These are phyloP conservation scores for Fusarium sp. DNA, from an alignment of 2,329 filamentous ascomycete species.

Conservation along the genomic window DNA sequence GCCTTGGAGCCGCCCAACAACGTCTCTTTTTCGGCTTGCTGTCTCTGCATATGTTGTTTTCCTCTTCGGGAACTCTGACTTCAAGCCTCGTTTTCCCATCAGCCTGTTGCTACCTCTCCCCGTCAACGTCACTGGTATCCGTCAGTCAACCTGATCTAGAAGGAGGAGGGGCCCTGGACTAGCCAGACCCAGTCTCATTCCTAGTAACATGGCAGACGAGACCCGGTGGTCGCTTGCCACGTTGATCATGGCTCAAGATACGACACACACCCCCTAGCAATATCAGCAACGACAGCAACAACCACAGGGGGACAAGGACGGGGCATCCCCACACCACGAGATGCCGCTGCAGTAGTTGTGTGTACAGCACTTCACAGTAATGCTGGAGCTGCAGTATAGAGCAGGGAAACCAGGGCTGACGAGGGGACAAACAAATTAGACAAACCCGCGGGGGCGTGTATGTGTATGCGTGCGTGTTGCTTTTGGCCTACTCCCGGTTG, in stretches of 20 bases:
- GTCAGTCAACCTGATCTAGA: conserved; percentile 7
- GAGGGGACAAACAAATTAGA: conserved; percentile 32
- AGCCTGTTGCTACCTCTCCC: neutral
- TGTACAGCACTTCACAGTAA: conserved; percentile 39
- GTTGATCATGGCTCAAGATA: conserved; percentile 51
- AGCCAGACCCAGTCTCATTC: conserved; percentile 8
- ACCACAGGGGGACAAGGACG: conserved; percentile 35
- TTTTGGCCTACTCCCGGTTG: conserved; percentile 31
- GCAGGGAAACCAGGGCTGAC: conserved; percentile 40
- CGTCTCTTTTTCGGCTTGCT: conserved; percentile 8
- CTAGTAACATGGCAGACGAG: conserved; percentile 24
- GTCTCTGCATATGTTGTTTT: conserved; percentile 12
- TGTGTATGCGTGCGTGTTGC: conserved; percentile 32
- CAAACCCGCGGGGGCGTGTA: conserved; percentile 36
- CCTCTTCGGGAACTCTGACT: neutral
- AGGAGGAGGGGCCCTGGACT: conserved; percentile 10
- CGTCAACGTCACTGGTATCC: conserved; percentile 3
- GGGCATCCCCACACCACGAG: conserved; percentile 46
- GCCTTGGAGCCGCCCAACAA: conserved; percentile 18
- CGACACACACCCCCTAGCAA: conserved; percentile 39
- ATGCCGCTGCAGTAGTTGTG: conserved; percentile 41
- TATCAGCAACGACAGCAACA: conserved; percentile 38
- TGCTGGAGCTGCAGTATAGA: conserved; percentile 36
- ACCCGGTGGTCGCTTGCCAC: conserved; percentile 52
- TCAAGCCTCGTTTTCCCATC: conserved; percentile 2